Evolutionary conservation across 163 green algal species (phyloP), one percentile per base, ranked within the genome.

Genomic region (Scenedesmus sp.): DNA sequence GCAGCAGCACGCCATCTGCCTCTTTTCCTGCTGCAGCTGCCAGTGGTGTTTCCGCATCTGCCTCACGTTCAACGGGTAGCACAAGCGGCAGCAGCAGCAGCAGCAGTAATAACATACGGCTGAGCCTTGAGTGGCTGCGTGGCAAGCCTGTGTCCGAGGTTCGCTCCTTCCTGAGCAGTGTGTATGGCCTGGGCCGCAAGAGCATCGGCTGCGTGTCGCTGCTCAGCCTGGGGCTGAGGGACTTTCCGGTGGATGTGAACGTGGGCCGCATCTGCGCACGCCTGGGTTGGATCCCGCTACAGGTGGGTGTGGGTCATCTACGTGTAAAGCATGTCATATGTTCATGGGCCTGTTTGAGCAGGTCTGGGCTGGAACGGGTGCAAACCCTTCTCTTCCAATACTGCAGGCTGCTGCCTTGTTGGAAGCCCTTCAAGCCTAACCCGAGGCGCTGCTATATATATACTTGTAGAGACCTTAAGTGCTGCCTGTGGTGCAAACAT

Each of bases 211-310:
- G 95, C 88, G 94, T 97, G 9, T 90, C 83, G 86, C 94, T 98
- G 90, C 93, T 99, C 54, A 91, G 91, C 3, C 93, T 99, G 73
- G 67, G 89, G 23, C 92, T 93, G 82, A 93, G 91, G 54, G 95
- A 98, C 81, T 99, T 98, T 54, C 97, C 97, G 0, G 98, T 99
- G 59, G 98, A 99, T 92, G 96, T 96, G 57, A 99, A 99, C 84
- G 97, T 99, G 59, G 97, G 96, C 13, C 91, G 98, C 34, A 99
- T 99, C 90, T 97, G 95, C 70, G 94, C 96, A 3, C 93, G 97
- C 23, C 94, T 99, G 46, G 97, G 97, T 12, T 98, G 97, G 96
- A 94, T 97, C 56, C 95, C 96, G 0, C 88, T 97, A 13, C 92
- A 97, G 93, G 93, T 95, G 92, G 52, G 88, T 34, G 64, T 6